Percentiles rank a stretch among this genome's conserved stretches.
Conservation (phyloP, 2,329 filamentous ascomycete species). For the Daldinia sp. region DNA sequence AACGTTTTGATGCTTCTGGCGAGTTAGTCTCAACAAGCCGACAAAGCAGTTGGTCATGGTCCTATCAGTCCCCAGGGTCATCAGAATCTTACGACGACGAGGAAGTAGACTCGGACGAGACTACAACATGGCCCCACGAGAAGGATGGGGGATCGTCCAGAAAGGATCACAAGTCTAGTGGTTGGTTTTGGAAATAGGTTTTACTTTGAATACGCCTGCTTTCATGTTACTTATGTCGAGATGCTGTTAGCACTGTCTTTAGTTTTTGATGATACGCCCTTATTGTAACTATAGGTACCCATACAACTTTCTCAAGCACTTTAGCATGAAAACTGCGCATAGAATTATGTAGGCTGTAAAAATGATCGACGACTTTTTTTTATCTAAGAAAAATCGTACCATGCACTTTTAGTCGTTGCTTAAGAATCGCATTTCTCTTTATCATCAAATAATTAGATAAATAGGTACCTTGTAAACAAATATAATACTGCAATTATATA, state of each 20-base stretch:
- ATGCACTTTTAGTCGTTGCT: neutral
- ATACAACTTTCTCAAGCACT: constrained; percentile 1
- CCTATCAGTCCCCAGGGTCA: constrained; percentile 5
- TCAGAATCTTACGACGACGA: neutral
- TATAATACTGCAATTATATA: neutral
- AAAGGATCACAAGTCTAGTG: constrained; percentile 3
- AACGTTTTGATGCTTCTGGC: constrained; percentile 37
- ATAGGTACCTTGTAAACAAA: no score
- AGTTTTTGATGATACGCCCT: neutral
- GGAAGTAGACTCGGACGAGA: neutral
- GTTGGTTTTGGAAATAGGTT: constrained; percentile 33
- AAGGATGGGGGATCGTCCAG: neutral
- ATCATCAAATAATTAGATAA: no score
- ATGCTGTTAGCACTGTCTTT: neutral
- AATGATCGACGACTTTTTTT: no score
- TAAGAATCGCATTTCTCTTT: neutral
- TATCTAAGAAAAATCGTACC: neutral
- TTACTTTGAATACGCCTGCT: neutral
- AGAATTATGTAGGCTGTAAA: no score
- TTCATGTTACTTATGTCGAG: neutral
- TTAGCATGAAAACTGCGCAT: neutral
- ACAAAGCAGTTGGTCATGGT: constrained; percentile 32
- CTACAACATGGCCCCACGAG: constrained; percentile 1
- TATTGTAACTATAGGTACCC: neutral
- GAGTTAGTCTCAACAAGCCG: constrained; percentile 27